Evolutionary conservation across 176 grass and related monocot genomes (phyloP), one percentile per base, ranked within the genome.

Genomic region (Avena insularis): DNA sequence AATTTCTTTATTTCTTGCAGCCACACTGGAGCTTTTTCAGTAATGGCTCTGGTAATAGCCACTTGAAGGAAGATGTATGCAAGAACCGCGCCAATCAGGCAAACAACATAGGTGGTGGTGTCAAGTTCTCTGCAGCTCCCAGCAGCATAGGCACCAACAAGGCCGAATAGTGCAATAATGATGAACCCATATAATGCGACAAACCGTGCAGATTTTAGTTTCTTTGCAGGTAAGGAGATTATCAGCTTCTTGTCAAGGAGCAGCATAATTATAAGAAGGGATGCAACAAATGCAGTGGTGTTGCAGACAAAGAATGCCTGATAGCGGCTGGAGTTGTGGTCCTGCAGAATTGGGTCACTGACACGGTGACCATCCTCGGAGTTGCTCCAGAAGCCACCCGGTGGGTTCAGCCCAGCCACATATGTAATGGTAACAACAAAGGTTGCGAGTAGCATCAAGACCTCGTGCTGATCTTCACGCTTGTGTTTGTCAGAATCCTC

Each of bases 361-460:
- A 19, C 65, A 35, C 15, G 1, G 63, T 66, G 2, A 27, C 27
- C 33, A 1, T 35, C 65, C 72, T 66, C 45, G 6, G 35, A 31
- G 63, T 66, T 35, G 59, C 3, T 58, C 63, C 62, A 54, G 75
- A 86, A 86, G 2, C 84, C 84, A 36, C 89, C 84, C 2, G 84
- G 89, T 11, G 89, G 64, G 75, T 29, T 79, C 15, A 91, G 80
- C 6, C 89, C 80, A 4, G 72, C 68, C 14, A 71, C 19, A 58
- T 90, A 90, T 6, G 78, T 86, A 61, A 90, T 54, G 19, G 71
- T 73, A 9, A 69, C 62, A 0, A 63, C 78, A 53, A 90, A 77
- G 11, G 80, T 77, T 1, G 88, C 88, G 0, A 88, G 80, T 47
- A 88, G 79, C 80, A 82, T 68, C 57, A 88, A 57, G 11, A 46